Evolutionary conservation across 2,329 filamentous ascomycete genomes (phyloP).

Genomic region (Tetracladium maxilliforme): DNA sequence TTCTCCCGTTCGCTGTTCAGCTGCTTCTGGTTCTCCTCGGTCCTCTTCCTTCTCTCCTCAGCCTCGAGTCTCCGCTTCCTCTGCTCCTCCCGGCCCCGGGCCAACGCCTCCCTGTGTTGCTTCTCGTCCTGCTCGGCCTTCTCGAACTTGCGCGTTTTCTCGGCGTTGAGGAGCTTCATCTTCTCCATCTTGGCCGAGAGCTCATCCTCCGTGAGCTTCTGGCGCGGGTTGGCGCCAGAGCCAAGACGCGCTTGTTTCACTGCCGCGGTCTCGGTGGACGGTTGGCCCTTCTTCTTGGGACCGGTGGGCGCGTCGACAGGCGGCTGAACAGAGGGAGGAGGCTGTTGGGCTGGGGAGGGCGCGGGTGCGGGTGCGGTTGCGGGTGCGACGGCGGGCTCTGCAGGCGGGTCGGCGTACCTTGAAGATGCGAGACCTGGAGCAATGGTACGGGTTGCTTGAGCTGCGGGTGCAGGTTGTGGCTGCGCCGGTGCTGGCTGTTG

Average conservation of each 20-base stretch:
- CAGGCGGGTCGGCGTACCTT: conserved; percentile 3
- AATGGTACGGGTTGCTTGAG: conserved; percentile 1
- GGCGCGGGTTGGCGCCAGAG: conserved; percentile 35
- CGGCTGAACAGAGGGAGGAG: conserved; percentile 2
- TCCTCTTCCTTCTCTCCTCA: conserved; percentile 11
- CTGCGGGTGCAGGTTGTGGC: conserved; percentile 1
- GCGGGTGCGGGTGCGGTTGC: conserved; percentile 5
- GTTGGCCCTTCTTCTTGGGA: conserved; percentile 3
- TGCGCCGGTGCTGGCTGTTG: conserved; percentile 1
- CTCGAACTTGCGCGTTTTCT: conserved; percentile 42
- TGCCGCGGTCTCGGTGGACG: conserved; percentile 17
- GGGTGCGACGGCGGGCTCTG: conserved; percentile 1
- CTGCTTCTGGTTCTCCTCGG: conserved; percentile 8
- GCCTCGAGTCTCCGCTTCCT: conserved; percentile 2
- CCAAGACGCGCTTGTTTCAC: conserved; percentile 37
- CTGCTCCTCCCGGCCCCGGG: conserved; percentile 32
- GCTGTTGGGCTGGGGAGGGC: too few species aligned
- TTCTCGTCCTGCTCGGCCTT: conserved; percentile 49
- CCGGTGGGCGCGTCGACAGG: conserved; percentile 3
- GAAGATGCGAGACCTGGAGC: conserved; percentile 3
- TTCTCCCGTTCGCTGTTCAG: conserved; percentile 15
- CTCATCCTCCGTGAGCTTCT: conserved; percentile 50
- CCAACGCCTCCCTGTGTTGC: conserved; percentile 42
- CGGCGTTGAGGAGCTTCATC: conserved; percentile 45
- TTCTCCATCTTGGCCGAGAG: conserved; percentile 43